phyloP scores from a whole-genome alignment of 164 flowering plant species.

The Akebia trifoliata region DNA sequence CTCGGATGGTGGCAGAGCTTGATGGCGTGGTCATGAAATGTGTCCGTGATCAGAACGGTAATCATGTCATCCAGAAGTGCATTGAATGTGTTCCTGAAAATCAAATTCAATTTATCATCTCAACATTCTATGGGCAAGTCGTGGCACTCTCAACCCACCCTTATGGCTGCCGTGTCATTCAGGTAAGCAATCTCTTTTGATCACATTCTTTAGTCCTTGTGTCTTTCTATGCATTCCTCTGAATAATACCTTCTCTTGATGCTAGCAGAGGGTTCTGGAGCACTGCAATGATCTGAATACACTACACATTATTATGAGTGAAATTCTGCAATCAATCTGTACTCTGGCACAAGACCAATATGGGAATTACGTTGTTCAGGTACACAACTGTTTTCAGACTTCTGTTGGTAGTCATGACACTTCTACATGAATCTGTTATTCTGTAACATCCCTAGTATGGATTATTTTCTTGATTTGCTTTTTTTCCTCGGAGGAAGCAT shows the following conservation, averaged over 20 bases:
- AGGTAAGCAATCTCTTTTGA: conserved; percentile 39
- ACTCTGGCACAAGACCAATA: conserved; percentile 84
- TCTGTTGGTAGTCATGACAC: neutral
- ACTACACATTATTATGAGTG: conserved; percentile 72
- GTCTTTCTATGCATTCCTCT: conserved; percentile 1
- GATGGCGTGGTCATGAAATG: conserved; percentile 87
- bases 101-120: conserved; percentile 69
- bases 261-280: conserved; percentile 79
- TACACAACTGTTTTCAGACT: conserved; percentile 15
- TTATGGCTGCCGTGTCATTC: conserved; percentile 95
- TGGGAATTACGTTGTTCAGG: conserved; percentile 98
- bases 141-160: conserved; percentile 80
- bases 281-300: conserved; percentile 65
- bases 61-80: conserved; percentile 94
- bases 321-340: conserved; percentile 73
- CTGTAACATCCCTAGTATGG: too few species aligned
- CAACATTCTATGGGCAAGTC: conserved; percentile 83
- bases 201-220: neutral
- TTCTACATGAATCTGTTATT: neutral
- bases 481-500: too few species aligned
- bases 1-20: conserved; percentile 71
- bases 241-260: conserved; percentile 8
- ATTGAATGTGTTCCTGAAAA: conserved; percentile 90
- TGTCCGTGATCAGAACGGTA: conserved; percentile 96
- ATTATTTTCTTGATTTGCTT: too few species aligned